These are phyloP conservation scores for Saksenaea oblongispora DNA, from an alignment of 371 early-diverging fungal species.

Conservation along the genomic window DNA sequence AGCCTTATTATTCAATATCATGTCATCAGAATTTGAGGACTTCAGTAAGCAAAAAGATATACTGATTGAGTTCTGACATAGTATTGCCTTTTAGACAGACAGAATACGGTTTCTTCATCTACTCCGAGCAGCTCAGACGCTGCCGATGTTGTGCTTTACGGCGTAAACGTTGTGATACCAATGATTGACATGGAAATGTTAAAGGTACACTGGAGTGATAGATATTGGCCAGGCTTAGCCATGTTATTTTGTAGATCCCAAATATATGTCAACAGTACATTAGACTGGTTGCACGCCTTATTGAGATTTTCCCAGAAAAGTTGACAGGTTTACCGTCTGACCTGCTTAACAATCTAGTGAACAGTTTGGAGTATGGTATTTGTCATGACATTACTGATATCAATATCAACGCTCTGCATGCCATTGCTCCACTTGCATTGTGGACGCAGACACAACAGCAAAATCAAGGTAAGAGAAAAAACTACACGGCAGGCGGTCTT, in stretches of 20 bases:
- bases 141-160: constrained; percentile 72
- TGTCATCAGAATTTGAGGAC: constrained; percentile 62
- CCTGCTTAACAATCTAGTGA: constrained; percentile 61
- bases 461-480: constrained; percentile 20
- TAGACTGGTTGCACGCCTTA: constrained; percentile 62
- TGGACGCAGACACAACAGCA: constrained; percentile 48
- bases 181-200: constrained; percentile 76
- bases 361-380: constrained; percentile 69
- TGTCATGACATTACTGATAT: constrained; percentile 61
- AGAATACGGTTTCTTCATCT: constrained; percentile 8
- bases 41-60: constrained; percentile 32
- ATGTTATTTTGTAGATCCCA: constrained; percentile 54
- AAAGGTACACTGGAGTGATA: constrained; percentile 43
- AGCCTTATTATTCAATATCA: constrained; percentile 60
- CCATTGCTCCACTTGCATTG: constrained; percentile 59
- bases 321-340: constrained; percentile 55
- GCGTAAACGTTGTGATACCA: constrained; percentile 68
- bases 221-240: not conserved
- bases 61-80: constrained; percentile 3
- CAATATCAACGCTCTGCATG: constrained; percentile 62
- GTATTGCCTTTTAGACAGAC: not conserved
- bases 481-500: constrained; percentile 7
- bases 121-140: constrained; percentile 38
- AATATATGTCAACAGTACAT: constrained; percentile 70
- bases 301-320: constrained; percentile 70